A percentile compares a stretch with the other conserved stretches of the same genome.
These are phyloP conservation scores for Leccinum broughii DNA, from an alignment of 768 basidiomycete genomes.

Conservation along the genomic window DNA sequence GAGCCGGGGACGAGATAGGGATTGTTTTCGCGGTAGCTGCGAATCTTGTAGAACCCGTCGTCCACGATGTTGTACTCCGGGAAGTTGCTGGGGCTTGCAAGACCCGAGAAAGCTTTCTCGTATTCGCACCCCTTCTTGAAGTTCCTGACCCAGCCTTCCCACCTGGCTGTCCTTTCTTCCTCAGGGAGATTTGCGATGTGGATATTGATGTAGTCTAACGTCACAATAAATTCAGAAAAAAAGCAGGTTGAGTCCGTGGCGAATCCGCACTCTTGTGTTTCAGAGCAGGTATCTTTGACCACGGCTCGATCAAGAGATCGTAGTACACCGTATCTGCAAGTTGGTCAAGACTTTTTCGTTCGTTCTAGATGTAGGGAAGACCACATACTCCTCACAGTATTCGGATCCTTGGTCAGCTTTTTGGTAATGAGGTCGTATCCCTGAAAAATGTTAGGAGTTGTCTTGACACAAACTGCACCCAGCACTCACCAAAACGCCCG, in stretches of 20 bases:
- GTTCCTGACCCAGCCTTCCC: not conserved
- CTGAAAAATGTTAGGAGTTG: not conserved
- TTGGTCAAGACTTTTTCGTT: not conserved
- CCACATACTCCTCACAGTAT: slow-evolving; percentile 5
- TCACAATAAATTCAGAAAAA: not conserved
- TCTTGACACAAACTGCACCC: not conserved
- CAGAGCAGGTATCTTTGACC: not conserved
- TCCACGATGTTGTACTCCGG: slow-evolving; percentile 1
- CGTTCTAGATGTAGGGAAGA: not conserved
- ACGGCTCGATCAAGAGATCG: not conserved
- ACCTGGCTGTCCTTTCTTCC: not conserved
- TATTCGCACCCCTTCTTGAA: slow-evolving; percentile 4
- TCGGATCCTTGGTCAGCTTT: not conserved
- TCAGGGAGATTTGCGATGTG: not conserved
- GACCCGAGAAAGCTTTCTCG: not conserved
- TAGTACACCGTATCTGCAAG: slow-evolving; percentile 4
- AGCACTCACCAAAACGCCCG: slow-evolving; percentile 7
- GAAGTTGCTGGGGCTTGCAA: not conserved
- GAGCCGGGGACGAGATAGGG: not conserved
- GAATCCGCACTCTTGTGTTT: not conserved
- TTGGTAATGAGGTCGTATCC: slow-evolving; percentile 2
- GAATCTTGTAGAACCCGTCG: slow-evolving; percentile 3
- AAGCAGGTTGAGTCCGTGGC: not conserved
- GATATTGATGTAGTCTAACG: slow-evolving; percentile 1
- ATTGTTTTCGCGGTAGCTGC: not conserved